These are phyloP conservation scores for Tylopilus subfusipes DNA, from an alignment of 768 basidiomycete genomes.

Conservation along the genomic window DNA sequence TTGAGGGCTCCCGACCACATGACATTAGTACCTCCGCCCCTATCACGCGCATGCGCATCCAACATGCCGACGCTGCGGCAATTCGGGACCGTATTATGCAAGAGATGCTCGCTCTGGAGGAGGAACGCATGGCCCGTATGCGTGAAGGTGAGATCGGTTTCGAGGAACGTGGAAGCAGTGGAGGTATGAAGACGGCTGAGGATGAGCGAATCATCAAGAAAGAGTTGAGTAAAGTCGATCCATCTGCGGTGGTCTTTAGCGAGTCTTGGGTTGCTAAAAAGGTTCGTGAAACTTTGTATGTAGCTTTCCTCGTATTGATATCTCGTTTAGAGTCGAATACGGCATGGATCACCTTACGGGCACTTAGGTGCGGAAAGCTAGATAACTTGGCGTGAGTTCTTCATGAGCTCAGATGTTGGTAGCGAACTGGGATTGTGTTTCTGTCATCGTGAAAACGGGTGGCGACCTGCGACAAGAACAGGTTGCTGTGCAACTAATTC, in stretches of 20 bases:
- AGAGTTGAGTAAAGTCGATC: conserved; percentile 93
- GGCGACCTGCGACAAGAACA: conserved; percentile 97
- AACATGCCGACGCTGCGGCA: conserved; percentile 78
- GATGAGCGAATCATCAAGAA: conserved; percentile 92
- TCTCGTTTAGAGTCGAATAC: conserved; percentile 65
- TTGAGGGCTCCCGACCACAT: conserved; percentile 23
- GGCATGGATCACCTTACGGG: conserved; percentile 91
- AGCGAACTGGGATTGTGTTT: conserved; percentile 87
- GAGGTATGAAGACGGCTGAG: conserved; percentile 65
- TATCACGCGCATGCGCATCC: conserved; percentile 64
- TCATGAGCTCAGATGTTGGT: conserved; percentile 11
- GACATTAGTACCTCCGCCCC: conserved; percentile 30
- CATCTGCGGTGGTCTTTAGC: conserved; percentile 91
- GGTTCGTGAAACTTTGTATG: conserved; percentile 38
- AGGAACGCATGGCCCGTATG: conserved; percentile 96
- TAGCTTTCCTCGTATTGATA: conserved; percentile 1
- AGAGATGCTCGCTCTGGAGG: conserved; percentile 96
- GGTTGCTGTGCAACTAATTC: conserved; percentile 91
- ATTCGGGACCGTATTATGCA: conserved; percentile 97
- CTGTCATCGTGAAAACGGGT: conserved; percentile 98
- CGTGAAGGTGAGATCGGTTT: conserved; percentile 64
- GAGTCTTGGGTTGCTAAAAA: conserved; percentile 96
- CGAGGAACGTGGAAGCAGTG: conserved; percentile 41
- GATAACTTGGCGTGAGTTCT: conserved; percentile 1
- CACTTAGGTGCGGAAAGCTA: conserved; percentile 64